Base-by-base conservation (phyloP, 208 protist species). In the Trypanosomatidae sp. region DNA sequence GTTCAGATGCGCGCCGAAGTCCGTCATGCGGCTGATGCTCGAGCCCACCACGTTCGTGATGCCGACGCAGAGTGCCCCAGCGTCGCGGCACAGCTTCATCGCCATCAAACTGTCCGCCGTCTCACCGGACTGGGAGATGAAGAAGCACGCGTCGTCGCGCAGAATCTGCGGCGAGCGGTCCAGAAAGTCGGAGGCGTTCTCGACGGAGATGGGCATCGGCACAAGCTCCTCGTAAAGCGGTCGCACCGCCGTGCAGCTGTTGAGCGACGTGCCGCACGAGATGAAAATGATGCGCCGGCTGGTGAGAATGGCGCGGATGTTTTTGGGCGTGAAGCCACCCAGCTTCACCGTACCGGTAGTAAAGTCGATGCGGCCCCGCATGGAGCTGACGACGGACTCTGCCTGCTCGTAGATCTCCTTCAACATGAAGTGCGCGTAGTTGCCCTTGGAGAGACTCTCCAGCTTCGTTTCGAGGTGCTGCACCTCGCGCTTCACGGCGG, bases 391-490 rank as follows among this genome's bases (percentile, higher is more conserved):
- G 17, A 98, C 77, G 43, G 92, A 93, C 56, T 99, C 93, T 3
- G 93, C 76, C 88, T 99, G 98, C 82, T 99, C 97, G 77, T 93
- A 89, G 65, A 99, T 99, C 84, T 99, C 98, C 85, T 99, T 99
- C 30, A 98, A 85, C 98, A 99, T 99, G 79, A 98, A 99, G 83
- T 98, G 92, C 12, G 82, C 73, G 81, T 98, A 99, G 49, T 74
- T 80, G 19, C 97, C 96, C 79, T 98, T 98, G 66, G 86, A 89
- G 47, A 99, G 83, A 47, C 88, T 87, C 62, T 95, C 88, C 33
- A 97, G 71, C 74, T 88, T 89, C 39, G 91, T 84, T 66, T 98
- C 91, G 15, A 99, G 73, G 53, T 77, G 77, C 17, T 93, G 70
- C 50, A 97, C 56, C 66, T 77, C 69, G 53, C 92, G 87, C 39